Conservation (phyloP, 805 yeast genomes). For the Candida golubevii region DNA sequence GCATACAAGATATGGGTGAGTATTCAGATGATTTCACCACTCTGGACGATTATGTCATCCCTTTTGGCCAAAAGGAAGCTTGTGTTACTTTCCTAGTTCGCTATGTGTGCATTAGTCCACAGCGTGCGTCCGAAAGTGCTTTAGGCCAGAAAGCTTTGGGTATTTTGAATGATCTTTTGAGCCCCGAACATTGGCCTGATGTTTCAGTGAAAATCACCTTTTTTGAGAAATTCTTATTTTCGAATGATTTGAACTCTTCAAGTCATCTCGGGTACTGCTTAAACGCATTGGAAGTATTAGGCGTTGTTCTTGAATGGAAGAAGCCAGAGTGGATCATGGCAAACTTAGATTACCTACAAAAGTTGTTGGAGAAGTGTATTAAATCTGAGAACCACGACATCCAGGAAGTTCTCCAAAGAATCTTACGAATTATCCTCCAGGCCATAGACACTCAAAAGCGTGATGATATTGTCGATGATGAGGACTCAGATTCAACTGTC, state of each 20-base stretch:
- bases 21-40: slow-evolving; percentile 38
- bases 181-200: slow-evolving; percentile 79
- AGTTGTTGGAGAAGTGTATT: slow-evolving; percentile 73
- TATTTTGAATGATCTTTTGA: slow-evolving; percentile 68
- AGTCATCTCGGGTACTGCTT: slow-evolving; percentile 73
- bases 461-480: slow-evolving; percentile 42
- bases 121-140: slow-evolving; percentile 78
- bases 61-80: slow-evolving; percentile 80
- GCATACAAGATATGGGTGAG: background rate
- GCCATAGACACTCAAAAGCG: slow-evolving; percentile 51
- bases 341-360: slow-evolving; percentile 65
- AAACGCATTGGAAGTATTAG: slow-evolving; percentile 87
- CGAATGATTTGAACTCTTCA: slow-evolving; percentile 67
- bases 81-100: slow-evolving; percentile 85
- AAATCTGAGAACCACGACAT: slow-evolving; percentile 81
- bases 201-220: slow-evolving; percentile 81
- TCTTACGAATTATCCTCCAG: slow-evolving; percentile 60
- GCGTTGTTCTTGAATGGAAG: slow-evolving; percentile 78
- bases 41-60: slow-evolving; percentile 52
- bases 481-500: slow-evolving; percentile 56
- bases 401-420: slow-evolving; percentile 78
- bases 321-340: slow-evolving; percentile 72
- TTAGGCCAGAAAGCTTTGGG: slow-evolving; percentile 76
- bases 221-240: slow-evolving; percentile 81
- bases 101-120: slow-evolving; percentile 81